Conservation (phyloP, 495 filamentous ascomycete genomes). For the Daldinia bambusicola region DNA sequence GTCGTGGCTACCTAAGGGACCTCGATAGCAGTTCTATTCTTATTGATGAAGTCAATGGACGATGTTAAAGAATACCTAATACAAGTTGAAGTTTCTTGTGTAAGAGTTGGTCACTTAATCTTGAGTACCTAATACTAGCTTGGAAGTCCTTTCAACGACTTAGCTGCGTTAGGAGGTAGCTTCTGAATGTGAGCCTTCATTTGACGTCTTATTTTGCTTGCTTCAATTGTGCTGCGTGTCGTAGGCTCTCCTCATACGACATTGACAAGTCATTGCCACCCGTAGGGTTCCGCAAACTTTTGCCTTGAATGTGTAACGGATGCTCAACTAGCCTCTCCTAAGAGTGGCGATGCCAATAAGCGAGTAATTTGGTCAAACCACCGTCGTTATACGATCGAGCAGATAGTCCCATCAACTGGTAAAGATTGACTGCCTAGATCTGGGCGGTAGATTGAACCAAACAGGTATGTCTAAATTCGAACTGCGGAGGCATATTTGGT, state of each 20-base stretch:
- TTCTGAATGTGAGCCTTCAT: neutral
- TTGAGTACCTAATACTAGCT: neutral
- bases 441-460: neutral
- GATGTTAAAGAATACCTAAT: neutral
- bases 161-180: neutral
- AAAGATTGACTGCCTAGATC: conserved; percentile 2
- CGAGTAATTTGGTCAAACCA: neutral
- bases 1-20: neutral
- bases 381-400: neutral
- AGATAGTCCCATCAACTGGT: neutral
- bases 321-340: neutral
- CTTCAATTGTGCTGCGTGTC: neutral
- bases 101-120: neutral
- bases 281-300: neutral
- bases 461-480: neutral
- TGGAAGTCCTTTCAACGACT: neutral
- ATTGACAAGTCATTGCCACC: neutral
- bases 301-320: neutral
- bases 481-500: neutral
- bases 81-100: neutral
- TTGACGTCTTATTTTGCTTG: neutral
- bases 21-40: neutral
- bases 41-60: neutral
- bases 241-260: neutral
- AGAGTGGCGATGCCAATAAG: neutral